Evolutionary conservation across 2,329 filamentous ascomycete species (phyloP).

Genomic region (Aspergillus hiratsukae): DNA sequence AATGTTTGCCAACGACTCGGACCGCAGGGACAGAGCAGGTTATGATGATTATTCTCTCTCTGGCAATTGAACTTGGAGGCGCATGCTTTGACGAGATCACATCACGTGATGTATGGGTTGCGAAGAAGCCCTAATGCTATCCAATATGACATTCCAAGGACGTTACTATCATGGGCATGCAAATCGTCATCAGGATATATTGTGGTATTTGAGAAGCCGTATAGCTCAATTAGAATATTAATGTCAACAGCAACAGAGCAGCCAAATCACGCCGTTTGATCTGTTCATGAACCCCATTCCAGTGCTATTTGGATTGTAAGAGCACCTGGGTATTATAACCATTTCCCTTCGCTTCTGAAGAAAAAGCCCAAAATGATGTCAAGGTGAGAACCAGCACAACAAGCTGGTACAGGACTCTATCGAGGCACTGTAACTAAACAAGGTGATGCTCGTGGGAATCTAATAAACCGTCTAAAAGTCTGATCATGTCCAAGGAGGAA

Average conservation of each 20-base stretch:
- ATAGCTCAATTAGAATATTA: conserved; percentile 14
- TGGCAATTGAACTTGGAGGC: background rate
- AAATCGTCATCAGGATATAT: background rate
- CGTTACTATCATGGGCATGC: background rate
- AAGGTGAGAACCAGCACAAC: conserved; percentile 4
- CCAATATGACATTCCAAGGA: background rate
- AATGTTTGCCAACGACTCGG: background rate
- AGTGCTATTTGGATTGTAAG: conserved; percentile 10
- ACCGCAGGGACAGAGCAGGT: too few species aligned
- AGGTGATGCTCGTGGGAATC: conserved; percentile 31
- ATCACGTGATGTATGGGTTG: background rate
- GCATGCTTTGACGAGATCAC: background rate
- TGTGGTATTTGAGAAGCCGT: background rate
- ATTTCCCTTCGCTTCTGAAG: background rate
- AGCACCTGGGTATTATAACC: conserved; percentile 2
- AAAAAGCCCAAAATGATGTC: background rate
- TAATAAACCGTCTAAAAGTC: conserved; percentile 30
- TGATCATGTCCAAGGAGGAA: conserved; percentile 23
- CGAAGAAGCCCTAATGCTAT: background rate
- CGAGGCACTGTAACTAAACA: conserved; percentile 17
- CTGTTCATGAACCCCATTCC: conserved; percentile 11
- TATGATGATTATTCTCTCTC: background rate
- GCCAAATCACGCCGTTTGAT: conserved; percentile 1
- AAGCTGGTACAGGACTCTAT: conserved; percentile 18
- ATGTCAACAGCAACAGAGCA: conserved; percentile 8